Evolutionary conservation across 805 yeast species (phyloP), one percentile per base, ranked within the genome.

Genomic region (Zygosaccharomyces bisporus): DNA sequence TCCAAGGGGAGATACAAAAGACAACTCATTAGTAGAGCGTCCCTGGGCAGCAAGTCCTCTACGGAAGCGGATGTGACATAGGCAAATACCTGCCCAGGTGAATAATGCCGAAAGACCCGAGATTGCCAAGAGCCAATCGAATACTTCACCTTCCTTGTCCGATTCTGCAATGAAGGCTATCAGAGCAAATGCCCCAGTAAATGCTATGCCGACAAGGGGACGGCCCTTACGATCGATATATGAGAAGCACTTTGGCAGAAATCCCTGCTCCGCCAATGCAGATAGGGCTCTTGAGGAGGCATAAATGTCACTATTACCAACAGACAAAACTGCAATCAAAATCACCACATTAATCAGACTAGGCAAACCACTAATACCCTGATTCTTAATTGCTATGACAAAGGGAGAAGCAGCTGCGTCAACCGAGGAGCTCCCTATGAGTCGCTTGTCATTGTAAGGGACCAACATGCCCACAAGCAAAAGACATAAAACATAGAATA

Each of bases 361-460:
- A 17, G 86, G 86, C 38, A 81, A 64, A 34, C 81, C 88, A 23
- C 61, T 67, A 49, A 81, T 80, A 47, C 86, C 86, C 20, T 83
- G 84, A 39, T 73, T 71, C 25, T 63, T 69, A 45, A 83, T 76
- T 24, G 91, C 86, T 65, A 85, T 79, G 43, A 84, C 91, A 54
- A 84, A 84, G 12, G 93, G 91, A 12, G 90, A 83, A 9, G 88
- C 85, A 12, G 80, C 66, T 34, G 83, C 83, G 51, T 76, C 79
- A 41, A 74, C 78, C 38, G 70, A 74, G 37, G 74, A 61, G 23
- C 75, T 69, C 46, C 77, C 76, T 43, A 75, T 64, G 49, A 73
- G 64, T 48, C 77, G 63, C 7, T 60, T 50, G 44, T 73, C 73
- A 34, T 57, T 63, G 43, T 68, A 70, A 30, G 79, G 75, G 38